Evolutionary conservation across 371 early-diverging fungal genomes (phyloP).

Genomic region (Rhizopus delemar): DNA sequence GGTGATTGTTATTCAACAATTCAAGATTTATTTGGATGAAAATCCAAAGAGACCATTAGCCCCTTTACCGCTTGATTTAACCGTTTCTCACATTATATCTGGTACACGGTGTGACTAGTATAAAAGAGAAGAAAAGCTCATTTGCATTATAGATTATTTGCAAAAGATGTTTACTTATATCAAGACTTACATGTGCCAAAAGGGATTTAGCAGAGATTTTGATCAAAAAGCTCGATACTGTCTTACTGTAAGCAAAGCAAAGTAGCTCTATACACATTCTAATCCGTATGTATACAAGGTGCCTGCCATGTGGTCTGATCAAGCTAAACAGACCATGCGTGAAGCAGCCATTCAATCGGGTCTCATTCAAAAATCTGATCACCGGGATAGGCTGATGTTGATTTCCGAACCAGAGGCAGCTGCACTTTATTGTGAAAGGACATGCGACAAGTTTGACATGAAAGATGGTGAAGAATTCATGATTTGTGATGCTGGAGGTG

Average conservation of each 20-base stretch:
- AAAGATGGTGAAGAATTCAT: slow-evolving; percentile 60
- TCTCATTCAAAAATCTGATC: slow-evolving; percentile 49
- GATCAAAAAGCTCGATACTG: slow-evolving; percentile 44
- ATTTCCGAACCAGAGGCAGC: slow-evolving; percentile 67
- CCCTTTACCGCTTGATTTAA: slow-evolving; percentile 52
- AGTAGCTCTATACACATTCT: background rate
- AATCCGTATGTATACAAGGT: slow-evolving; percentile 23
- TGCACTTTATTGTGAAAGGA: slow-evolving; percentile 62
- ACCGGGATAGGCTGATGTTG: slow-evolving; percentile 54
- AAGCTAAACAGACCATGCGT: slow-evolving; percentile 63
- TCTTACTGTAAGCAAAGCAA: slow-evolving; percentile 35
- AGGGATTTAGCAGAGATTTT: slow-evolving; percentile 40
- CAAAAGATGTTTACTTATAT: slow-evolving; percentile 53
- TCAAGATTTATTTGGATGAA: slow-evolving; percentile 59
- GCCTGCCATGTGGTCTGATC: slow-evolving; percentile 67
- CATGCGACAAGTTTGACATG: slow-evolving; percentile 60
- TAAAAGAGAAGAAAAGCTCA: too few species aligned
- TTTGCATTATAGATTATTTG: slow-evolving; percentile 40
- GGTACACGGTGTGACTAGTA: slow-evolving; percentile 17
- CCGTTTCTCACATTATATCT: slow-evolving; percentile 46
- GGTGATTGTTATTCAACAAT: slow-evolving; percentile 46
- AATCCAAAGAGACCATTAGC: slow-evolving; percentile 40
- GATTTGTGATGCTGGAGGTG: slow-evolving; percentile 66
- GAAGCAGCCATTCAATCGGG: slow-evolving; percentile 56
- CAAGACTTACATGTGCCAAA: slow-evolving; percentile 48